Evolutionary conservation across 2,329 filamentous ascomycete genomes (phyloP).

Genomic region (Ilyonectria sp.): DNA sequence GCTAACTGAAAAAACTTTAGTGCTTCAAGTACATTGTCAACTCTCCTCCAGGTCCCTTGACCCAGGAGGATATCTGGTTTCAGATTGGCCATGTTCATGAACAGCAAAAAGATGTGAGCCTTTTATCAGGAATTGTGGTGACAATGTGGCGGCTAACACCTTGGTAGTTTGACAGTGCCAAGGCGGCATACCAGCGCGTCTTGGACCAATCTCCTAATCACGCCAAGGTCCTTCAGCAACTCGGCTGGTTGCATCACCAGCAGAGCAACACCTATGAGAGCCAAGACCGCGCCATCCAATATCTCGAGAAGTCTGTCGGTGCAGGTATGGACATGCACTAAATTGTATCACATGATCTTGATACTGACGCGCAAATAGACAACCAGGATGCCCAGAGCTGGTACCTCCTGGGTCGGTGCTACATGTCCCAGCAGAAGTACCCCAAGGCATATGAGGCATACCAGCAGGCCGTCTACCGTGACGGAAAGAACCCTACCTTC

Average conservation of each 20-base stretch:
- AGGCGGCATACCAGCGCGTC: slow-evolving; percentile 92
- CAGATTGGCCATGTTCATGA: slow-evolving; percentile 99
- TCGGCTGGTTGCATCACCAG: slow-evolving; percentile 98
- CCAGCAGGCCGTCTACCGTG: slow-evolving; percentile 97
- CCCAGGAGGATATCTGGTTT: slow-evolving; percentile 99
- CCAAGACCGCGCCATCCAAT: slow-evolving; percentile 97
- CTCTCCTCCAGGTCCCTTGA: slow-evolving; percentile 91
- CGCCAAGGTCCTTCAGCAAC: slow-evolving; percentile 97
- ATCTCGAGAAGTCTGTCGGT: slow-evolving; percentile 94
- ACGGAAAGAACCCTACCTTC: slow-evolving; percentile 97
- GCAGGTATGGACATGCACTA: slow-evolving; percentile 75
- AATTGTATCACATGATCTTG: neutral
- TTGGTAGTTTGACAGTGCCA: slow-evolving; percentile 90
- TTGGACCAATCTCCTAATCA: slow-evolving; percentile 96
- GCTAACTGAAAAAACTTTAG: slow-evolving; percentile 60
- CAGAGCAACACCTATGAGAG: slow-evolving; percentile 92
- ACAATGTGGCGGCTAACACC: slow-evolving; percentile 55
- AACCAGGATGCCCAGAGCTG: slow-evolving; percentile 97
- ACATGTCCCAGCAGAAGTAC: slow-evolving; percentile 99
- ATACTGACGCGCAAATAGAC: slow-evolving; percentile 68
- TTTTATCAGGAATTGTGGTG: no score
- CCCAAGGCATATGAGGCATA: slow-evolving; percentile 99
- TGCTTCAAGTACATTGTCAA: slow-evolving; percentile 99
- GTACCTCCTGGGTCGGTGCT: slow-evolving; percentile 97
- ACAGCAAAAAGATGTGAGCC: slow-evolving; percentile 95